Base-by-base conservation (phyloP, 2,329 filamentous ascomycete species). In the Blumeria graminis region DNA sequence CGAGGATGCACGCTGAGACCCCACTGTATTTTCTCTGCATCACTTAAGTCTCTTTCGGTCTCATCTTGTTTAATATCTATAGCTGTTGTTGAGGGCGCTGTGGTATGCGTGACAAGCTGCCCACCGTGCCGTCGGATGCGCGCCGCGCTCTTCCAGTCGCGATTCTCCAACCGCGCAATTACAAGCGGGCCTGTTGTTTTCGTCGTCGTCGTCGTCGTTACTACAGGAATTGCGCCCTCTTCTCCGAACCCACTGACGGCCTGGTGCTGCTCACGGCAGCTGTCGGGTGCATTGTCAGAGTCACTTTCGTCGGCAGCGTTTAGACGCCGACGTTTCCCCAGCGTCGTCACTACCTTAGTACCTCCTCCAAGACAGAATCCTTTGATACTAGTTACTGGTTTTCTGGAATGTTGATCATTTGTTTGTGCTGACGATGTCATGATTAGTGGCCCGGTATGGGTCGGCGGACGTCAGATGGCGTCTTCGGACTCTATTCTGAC, bases 61-160 rank as follows among this genome's bases (percentile, higher is more conserved):
- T 28, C 22, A 28, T 28, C 22, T 28, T 28, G 22, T 28, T 28
- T 28, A 28, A 4, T 28, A 2, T 28, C 22, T 28, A 28, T 28
- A 28, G 22, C 22, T 28, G 22, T 4, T 28, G 22, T 28, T 28
- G 22, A 28, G 2, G 22, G 22, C 22, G 22, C 22, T 28, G 22
- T 28, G 22, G 22, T 28, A 28, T 28, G 22, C 22, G 22, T 28
- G 22, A 28, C 22, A 28, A 28, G 22, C 22, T 28, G 1, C 22
- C 4, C 22, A 28, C 22, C 22, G 22, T 28, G 22, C 22, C 22
- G 22, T 57, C 57, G 58, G 14, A 36, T 38, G 59, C 72, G 74
- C 57, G 57, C 69, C 69, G 80, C 76, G 57, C 73, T 71, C 62
- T 74, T 72, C 80, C 79, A 82, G 68, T 84, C 76, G 56, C 74